Evolutionary conservation across 495 filamentous ascomycete genomes (phyloP), one percentile per base, ranked within the genome.

Genomic region (Penicillium pancosmium): DNA sequence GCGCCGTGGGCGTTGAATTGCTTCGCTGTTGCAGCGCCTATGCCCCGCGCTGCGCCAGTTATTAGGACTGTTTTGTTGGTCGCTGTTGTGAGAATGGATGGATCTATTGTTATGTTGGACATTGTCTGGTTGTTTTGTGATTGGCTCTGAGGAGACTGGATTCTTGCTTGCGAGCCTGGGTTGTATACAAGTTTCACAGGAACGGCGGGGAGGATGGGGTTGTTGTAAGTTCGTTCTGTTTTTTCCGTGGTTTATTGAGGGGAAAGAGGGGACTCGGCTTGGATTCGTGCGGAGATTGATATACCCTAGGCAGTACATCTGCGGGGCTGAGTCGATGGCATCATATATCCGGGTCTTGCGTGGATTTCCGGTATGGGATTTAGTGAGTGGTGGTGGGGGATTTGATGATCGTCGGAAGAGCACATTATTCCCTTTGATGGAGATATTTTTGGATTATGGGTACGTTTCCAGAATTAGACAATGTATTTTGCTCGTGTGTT

Each of bases 31-130:
- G 68, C 73, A 12, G 64, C 67, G 11, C 76, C 73, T 56, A 80
- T 79, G 23, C 76, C 77, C 11, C 68, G 66, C 0, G 73, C 73
- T 33, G 68, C 71, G 23, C 77, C 75, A 1, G 73, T 79, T 54
- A 80, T 68, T 18, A 78, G 41, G 21, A 73, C 63, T 5, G 63
- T 68, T 55, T 71, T 70, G 16, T 35, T 34, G 11, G 63, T 38
- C 0, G 53, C 46, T 19, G 59, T 6, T 3, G 54, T 16, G 36
- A 68, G 59, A 9, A 58, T 48, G 10, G 48, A 25, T n/a, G 25
- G 35, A 38, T 66, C 46, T 10, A 66, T 15, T 5, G 50, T 7
- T 21, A 65, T 27, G 19, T 56, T 56, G 4, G 60, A 16, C 59
- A 65, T 64, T 51, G 23, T 52, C 19, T 16, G 41, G 16, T 5